Conservation (phyloP, 2,329 filamentous ascomycete species). For the Phialocephala subalpina region DNA sequence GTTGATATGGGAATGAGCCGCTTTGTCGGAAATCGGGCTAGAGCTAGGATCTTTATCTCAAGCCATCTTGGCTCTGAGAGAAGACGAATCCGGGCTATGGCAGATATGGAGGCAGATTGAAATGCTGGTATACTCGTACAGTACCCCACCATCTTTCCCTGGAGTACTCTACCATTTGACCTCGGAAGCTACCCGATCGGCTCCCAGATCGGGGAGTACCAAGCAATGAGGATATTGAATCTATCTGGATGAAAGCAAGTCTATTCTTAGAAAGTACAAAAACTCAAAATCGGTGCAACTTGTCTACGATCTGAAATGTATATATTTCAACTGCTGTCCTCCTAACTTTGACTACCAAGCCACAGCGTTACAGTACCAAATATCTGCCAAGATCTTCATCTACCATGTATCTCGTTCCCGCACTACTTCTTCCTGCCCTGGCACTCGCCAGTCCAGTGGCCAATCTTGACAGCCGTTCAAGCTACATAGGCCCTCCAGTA, state of each 20-base stretch:
- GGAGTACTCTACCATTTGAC: neutral
- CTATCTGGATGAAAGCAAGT: conserved; percentile 4
- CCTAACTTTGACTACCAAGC: conserved; percentile 7
- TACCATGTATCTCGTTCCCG: conserved; percentile 28
- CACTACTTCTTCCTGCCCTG: conserved; percentile 30
- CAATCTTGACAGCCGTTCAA: neutral
- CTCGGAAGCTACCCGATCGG: conserved; percentile 9
- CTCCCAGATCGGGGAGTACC: neutral
- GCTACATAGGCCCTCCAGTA: conserved; percentile 15
- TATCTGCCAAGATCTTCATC: conserved; percentile 1
- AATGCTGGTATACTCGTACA: neutral
- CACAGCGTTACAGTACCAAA: conserved; percentile 3
- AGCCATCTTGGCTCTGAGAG: neutral
- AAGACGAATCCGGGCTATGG: neutral
- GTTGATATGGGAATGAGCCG: conserved; percentile 4
- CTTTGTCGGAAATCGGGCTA: neutral
- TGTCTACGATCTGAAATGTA: conserved; percentile 15
- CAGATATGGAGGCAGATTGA: conserved; percentile 3
- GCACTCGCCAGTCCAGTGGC: conserved; percentile 25
- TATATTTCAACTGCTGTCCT: conserved; percentile 24
- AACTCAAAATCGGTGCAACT: neutral
- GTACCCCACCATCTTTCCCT: conserved; percentile 9
- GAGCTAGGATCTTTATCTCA: neutral
- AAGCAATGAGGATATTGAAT: neutral
- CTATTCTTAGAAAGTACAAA: conserved; percentile 6